Evolutionary conservation across 1,284 basidiomycete species (phyloP).

Genomic region (Sporisorium iseilematis-ciliati): DNA sequence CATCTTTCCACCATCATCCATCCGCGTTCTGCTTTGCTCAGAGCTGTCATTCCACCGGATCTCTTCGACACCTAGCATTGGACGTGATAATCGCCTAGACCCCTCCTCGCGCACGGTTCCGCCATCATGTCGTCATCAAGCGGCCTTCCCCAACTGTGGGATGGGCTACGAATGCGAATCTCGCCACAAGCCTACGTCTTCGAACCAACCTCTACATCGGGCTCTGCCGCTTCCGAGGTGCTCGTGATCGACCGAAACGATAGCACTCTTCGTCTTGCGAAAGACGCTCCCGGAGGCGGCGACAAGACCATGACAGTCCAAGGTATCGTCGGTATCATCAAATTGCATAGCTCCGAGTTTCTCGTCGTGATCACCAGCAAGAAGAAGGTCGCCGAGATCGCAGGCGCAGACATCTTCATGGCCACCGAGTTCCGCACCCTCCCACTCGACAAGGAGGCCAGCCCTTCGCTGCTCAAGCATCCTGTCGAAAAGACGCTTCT

Average conservation of each 20-base stretch:
- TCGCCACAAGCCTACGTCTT: conserved; percentile 44
- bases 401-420: conserved; percentile 87
- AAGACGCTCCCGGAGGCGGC: conserved; percentile 18
- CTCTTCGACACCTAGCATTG: neutral
- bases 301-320: conserved; percentile 55
- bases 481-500: conserved; percentile 89
- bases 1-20: neutral
- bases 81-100: neutral
- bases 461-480: conserved; percentile 76
- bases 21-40: neutral
- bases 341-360: conserved; percentile 76
- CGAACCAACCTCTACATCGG: conserved; percentile 29
- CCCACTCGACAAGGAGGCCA: conserved; percentile 79
- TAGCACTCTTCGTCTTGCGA: conserved; percentile 34
- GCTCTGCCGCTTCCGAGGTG: conserved; percentile 16
- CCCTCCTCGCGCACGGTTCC: neutral
- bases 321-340: conserved; percentile 65
- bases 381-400: conserved; percentile 81
- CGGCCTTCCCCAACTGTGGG: conserved; percentile 39
- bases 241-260: conserved; percentile 46
- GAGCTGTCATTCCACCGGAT: no score
- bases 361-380: conserved; percentile 88
- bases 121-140: conserved; percentile 34
- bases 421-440: conserved; percentile 93
- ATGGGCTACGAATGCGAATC: conserved; percentile 37